These are phyloP conservation scores for Amanita fuliginea DNA, from an alignment of 768 basidiomycete species.

Conservation along the genomic window DNA sequence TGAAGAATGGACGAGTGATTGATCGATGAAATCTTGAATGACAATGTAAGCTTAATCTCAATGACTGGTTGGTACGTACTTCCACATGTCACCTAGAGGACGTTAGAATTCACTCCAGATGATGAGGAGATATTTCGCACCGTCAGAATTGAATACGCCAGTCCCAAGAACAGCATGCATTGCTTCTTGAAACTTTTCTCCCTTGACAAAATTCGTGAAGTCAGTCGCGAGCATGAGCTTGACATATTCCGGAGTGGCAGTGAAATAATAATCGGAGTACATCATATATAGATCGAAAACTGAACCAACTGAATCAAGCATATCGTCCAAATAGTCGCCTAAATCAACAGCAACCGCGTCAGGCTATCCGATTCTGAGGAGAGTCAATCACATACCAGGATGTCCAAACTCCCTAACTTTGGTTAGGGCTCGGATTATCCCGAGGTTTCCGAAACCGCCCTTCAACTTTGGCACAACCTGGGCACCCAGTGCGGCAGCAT, in stretches of 20 bases:
- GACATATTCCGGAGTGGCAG: slow-evolving; percentile 41
- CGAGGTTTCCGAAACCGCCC: slow-evolving; percentile 36
- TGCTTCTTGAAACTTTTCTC: slow-evolving; percentile 30
- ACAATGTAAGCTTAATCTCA: neutral
- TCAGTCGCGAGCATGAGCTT: slow-evolving; percentile 47
- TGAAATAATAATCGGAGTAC: slow-evolving; percentile 35
- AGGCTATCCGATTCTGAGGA: neutral
- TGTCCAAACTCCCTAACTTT: slow-evolving; percentile 33
- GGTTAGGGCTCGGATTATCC: slow-evolving; percentile 25
- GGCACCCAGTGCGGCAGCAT: slow-evolving; percentile 35
- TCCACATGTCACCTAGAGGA: slow-evolving; percentile 24
- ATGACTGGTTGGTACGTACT: slow-evolving; percentile 13
- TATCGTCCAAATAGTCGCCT: slow-evolving; percentile 34
- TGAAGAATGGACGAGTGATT: slow-evolving; percentile 56
- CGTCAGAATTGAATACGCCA: slow-evolving; percentile 64
- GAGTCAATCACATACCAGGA: slow-evolving; percentile 25
- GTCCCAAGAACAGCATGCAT: slow-evolving; percentile 43
- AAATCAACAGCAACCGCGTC: neutral
- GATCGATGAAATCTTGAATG: slow-evolving; percentile 43
- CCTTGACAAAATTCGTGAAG: slow-evolving; percentile 51
- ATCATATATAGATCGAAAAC: slow-evolving; percentile 34
- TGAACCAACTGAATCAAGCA: slow-evolving; percentile 25
- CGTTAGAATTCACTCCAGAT: neutral
- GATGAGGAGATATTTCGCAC: slow-evolving; percentile 16
- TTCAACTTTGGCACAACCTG: slow-evolving; percentile 25